phyloP scores from a whole-genome alignment of 345 rosid genomes.

The Fremontodendron californicum region DNA sequence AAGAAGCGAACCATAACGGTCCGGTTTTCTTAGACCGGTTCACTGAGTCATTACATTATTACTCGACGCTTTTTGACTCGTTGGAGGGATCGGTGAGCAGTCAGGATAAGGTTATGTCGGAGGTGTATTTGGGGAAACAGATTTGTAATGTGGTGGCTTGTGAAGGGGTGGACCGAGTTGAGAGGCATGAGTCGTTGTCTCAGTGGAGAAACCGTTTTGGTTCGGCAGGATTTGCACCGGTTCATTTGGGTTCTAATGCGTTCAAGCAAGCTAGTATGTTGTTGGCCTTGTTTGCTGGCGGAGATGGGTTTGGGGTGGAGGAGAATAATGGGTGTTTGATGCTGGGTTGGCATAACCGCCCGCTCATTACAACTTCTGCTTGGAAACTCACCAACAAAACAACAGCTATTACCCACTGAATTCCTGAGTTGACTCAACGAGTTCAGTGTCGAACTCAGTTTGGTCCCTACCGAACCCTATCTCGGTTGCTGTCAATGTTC shows the following conservation, averaged over 20 bases:
- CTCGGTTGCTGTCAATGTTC: conserved; percentile 24
- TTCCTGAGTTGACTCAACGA: conserved; percentile 22
- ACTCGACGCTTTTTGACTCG: conserved; percentile 80
- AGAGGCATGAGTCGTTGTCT: conserved; percentile 64
- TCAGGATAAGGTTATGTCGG: conserved; percentile 68
- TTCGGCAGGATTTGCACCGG: conserved; percentile 66
- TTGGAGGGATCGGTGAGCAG: conserved; percentile 51
- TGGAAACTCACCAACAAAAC: conserved; percentile 42
- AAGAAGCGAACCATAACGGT: conserved; percentile 77
- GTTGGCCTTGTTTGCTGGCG: conserved; percentile 62
- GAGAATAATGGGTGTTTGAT: conserved; percentile 72
- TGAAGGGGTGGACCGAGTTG: conserved; percentile 73
- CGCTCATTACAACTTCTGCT: conserved; percentile 81
- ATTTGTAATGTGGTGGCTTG: conserved; percentile 80
- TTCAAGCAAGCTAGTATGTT: conserved; percentile 83
- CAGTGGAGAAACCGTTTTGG: conserved; percentile 64
- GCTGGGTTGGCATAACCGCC: conserved; percentile 88
- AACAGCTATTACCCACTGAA: neutral
- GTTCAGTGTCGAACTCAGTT: conserved; percentile 8
- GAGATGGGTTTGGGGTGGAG: conserved; percentile 85
- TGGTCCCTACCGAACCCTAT: conserved; percentile 6
- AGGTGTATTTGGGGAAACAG: conserved; percentile 78
- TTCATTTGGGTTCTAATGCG: conserved; percentile 77
- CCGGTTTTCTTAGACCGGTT: conserved; percentile 78
- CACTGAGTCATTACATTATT: conserved; percentile 76